Evolutionary conservation across 2,329 filamentous ascomycete species (phyloP).

Genomic region (Chaetomium globosum): DNA sequence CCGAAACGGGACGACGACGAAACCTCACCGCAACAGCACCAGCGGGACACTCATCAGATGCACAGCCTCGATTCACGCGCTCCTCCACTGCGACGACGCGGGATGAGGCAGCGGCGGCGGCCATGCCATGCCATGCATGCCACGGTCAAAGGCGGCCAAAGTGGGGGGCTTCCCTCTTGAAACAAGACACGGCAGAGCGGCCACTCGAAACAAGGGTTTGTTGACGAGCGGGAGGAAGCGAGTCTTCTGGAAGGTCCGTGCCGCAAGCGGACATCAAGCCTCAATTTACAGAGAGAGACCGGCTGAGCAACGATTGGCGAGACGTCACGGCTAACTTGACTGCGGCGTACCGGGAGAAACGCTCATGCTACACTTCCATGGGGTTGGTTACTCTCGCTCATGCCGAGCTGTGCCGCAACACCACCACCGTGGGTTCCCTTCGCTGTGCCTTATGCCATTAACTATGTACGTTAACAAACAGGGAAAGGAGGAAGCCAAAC

Average conservation of each 20-base stretch:
- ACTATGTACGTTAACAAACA: not conserved
- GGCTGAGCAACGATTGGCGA: conserved; percentile 3
- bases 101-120: not conserved
- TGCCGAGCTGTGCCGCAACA: conserved; percentile 14
- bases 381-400: not conserved
- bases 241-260: conserved; percentile 11
- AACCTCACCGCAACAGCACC: not conserved
- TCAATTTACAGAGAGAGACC: not conserved
- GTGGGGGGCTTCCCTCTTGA: not conserved
- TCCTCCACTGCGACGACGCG: not conserved
- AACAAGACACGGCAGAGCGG: not conserved
- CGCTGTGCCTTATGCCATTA: not conserved
- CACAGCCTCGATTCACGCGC: conserved; percentile 13
- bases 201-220: conserved; percentile 8
- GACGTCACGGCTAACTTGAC: not conserved
- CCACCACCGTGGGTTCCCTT: not conserved
- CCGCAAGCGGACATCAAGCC: not conserved
- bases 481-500: not conserved
- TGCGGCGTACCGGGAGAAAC: not conserved
- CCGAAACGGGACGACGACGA: conserved; percentile 1
- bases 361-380: not conserved
- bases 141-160: not conserved
- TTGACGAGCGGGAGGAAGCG: not conserved
- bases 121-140: not conserved
- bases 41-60: not conserved